Percentiles rank a stretch among this genome's conserved stretches.
phyloP scores from a whole-genome alignment of 352 stramenopile genomes.

The Blastocystis sp. region DNA sequence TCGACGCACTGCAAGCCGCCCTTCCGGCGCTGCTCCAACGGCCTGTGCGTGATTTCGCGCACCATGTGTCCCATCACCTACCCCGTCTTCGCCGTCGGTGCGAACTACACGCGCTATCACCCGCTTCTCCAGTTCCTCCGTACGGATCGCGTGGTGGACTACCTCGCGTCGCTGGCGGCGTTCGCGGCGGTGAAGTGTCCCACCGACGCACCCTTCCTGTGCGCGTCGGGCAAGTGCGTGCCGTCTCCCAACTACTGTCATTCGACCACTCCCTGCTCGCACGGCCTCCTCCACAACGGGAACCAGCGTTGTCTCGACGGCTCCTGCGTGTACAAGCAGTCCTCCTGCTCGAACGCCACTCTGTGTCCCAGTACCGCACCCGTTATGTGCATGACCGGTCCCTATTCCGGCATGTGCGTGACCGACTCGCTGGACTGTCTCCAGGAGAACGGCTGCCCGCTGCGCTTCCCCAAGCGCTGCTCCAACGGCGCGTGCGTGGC shows the following conservation, averaged over 20 bases:
- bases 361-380: background rate
- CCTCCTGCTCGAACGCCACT: background rate
- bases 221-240: conserved; percentile 28
- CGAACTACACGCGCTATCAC: background rate
- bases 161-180: background rate
- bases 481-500: conserved; percentile 13
- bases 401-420: conserved; percentile 47
- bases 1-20: conserved; percentile 17
- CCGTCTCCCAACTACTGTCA: conserved; percentile 14
- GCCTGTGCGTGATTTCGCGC: conserved; percentile 18
- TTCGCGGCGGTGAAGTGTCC: background rate
- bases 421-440: background rate
- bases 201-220: conserved; percentile 7
- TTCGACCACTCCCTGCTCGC: conserved; percentile 34
- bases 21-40: conserved; percentile 35
- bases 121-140: conserved; percentile 42
- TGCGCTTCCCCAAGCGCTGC: conserved; percentile 8
- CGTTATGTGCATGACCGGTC: conserved; percentile 12
- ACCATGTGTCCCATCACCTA: background rate
- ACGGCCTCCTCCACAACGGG: background rate
- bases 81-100: background rate
- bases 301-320: conserved; percentile 49
- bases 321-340: background rate
- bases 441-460: conserved; percentile 16
- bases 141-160: background rate